Conservation (phyloP, 768 basidiomycete genomes). For the Serendipita sp. region DNA sequence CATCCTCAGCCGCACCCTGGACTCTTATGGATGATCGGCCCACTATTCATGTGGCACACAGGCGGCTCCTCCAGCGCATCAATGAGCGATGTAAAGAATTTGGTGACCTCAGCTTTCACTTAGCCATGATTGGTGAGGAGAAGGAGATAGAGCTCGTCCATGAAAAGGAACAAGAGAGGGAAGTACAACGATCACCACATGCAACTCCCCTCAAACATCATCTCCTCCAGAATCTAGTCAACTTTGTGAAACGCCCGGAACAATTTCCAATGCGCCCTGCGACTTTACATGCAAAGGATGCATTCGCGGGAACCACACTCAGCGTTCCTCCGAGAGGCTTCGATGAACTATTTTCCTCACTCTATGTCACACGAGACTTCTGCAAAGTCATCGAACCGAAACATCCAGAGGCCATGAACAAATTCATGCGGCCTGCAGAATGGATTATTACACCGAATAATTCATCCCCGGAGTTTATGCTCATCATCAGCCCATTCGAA, state of each 20-base stretch:
- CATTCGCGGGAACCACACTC: constrained; percentile 14
- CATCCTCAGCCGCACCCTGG: background rate
- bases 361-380: constrained; percentile 25
- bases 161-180: constrained; percentile 27
- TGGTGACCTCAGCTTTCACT: constrained; percentile 8
- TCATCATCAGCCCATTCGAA: constrained; percentile 28
- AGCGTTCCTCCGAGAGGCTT: constrained; percentile 10
- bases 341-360: constrained; percentile 12
- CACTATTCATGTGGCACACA: no score
- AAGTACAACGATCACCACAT: constrained; percentile 23
- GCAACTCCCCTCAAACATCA: constrained; percentile 17
- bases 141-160: constrained; percentile 33
- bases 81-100: background rate
- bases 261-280: constrained; percentile 7
- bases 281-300: background rate
- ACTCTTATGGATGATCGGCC: background rate
- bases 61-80: background rate
- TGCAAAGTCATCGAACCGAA: constrained; percentile 16
- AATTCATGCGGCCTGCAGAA: constrained; percentile 24
- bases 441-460: constrained; percentile 24
- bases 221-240: constrained; percentile 16
- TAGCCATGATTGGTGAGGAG: constrained; percentile 26
- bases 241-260: constrained; percentile 19
- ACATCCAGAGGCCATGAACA: constrained; percentile 15
- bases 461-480: constrained; percentile 15